Evolutionary conservation across 768 basidiomycete species (phyloP).

Genomic region (Termitomyces sp.): DNA sequence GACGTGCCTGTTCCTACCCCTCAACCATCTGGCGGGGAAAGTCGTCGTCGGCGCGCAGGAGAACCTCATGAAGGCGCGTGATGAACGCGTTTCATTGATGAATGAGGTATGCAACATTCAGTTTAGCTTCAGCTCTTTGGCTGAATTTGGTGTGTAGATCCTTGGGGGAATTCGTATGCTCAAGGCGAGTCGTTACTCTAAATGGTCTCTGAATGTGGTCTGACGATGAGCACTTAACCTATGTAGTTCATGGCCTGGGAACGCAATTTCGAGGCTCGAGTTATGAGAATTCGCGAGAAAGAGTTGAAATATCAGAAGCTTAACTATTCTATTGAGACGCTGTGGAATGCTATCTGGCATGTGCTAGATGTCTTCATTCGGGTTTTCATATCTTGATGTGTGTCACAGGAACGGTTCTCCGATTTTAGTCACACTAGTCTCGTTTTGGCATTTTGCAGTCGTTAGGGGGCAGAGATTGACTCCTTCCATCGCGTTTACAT

Average conservation of each 20-base stretch:
- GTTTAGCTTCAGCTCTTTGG: background rate
- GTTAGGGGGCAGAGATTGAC: slow-evolving; percentile 63
- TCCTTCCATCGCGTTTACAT: slow-evolving; percentile 82
- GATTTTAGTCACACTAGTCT: slow-evolving; percentile 53
- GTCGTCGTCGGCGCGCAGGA: slow-evolving; percentile 74
- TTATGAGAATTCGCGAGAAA: slow-evolving; percentile 67
- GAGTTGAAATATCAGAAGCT: slow-evolving; percentile 82
- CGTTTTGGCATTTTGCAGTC: slow-evolving; percentile 71
- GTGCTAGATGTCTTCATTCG: background rate
- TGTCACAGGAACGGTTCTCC: slow-evolving; percentile 55
- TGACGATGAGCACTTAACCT: slow-evolving; percentile 16
- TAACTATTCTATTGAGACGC: slow-evolving; percentile 79
- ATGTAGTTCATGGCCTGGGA: slow-evolving; percentile 90
- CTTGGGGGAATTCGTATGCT: slow-evolving; percentile 89
- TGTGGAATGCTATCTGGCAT: slow-evolving; percentile 46
- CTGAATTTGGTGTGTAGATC: slow-evolving; percentile 37
- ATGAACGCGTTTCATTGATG: slow-evolving; percentile 88
- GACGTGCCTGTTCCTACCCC: slow-evolving; percentile 62
- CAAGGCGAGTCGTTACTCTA: slow-evolving; percentile 35
- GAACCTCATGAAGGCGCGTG: slow-evolving; percentile 86
- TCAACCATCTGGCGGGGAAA: slow-evolving; percentile 84
- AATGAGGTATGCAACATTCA: slow-evolving; percentile 46
- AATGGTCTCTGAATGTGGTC: background rate
- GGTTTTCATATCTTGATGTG: background rate
- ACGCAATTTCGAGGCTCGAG: slow-evolving; percentile 75